Evolutionary conservation across 257 asterid genomes (phyloP).

Genomic region (Gentiana straminea): DNA sequence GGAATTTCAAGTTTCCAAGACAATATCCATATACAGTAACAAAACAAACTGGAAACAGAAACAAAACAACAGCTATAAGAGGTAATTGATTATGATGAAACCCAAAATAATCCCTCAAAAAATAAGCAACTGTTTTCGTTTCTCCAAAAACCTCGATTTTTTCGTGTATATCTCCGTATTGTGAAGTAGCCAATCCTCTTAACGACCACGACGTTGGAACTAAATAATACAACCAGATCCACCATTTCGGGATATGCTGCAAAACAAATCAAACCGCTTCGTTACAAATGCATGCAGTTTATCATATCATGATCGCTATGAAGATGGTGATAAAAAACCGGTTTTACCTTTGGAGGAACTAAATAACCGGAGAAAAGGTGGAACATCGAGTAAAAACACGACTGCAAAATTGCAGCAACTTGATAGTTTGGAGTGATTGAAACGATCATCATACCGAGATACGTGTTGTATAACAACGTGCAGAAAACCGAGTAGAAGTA

Average conservation of each 20-base stretch:
- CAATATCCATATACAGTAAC: conserved; percentile 37
- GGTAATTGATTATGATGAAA: conserved; percentile 34
- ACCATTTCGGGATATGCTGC: conserved; percentile 59
- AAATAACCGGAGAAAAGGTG: conserved; percentile 43
- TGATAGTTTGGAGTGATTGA: conserved; percentile 41
- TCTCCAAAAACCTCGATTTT: conserved; percentile 38
- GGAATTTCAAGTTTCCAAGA: conserved; percentile 44
- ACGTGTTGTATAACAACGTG: conserved; percentile 36
- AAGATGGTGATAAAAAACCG: too few relatives aligned
- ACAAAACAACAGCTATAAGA: conserved; percentile 37
- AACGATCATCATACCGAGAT: conserved; percentile 39
- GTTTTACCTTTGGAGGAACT: conserved; percentile 41
- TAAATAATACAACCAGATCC: conserved; percentile 42
- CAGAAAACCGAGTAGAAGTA: conserved; percentile 34
- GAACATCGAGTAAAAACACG: conserved; percentile 32
- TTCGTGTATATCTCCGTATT: conserved; percentile 38
- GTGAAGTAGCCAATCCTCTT: conserved; percentile 46
- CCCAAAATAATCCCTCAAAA: conserved; percentile 44
- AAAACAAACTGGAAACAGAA: conserved; percentile 32
- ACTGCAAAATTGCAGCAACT: conserved; percentile 35
- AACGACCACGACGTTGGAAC: conserved; percentile 54
- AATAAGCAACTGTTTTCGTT: conserved; percentile 27
- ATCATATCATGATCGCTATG: neutral
- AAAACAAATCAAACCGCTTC: neutral
- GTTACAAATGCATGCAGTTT: too few relatives aligned